phyloP scores from a whole-genome alignment of 106 monocot genomes.

The Allium sativum region DNA sequence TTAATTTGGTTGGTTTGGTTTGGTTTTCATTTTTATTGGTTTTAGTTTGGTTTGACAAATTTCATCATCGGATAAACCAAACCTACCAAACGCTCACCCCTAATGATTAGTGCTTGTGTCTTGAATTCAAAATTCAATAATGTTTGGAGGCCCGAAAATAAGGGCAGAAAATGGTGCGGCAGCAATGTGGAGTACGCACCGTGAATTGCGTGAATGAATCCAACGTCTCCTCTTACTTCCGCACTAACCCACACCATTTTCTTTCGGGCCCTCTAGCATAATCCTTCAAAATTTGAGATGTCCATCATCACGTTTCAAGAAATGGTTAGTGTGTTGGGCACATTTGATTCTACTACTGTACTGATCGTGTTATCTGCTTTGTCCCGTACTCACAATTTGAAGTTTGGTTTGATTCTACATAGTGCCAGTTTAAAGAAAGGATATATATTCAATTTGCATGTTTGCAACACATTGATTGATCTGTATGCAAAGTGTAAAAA shows the following conservation, averaged over 20 bases:
- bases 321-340: constrained; percentile 21
- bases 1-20: too few species aligned
- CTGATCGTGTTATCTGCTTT: constrained; percentile 32
- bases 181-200: too few species aligned
- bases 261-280: too few species aligned
- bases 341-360: constrained; percentile 35
- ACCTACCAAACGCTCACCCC: too few species aligned
- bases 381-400: constrained; percentile 19
- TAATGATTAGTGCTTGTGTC: constrained; percentile 19
- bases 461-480: constrained; percentile 48
- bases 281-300: constrained; percentile 12
- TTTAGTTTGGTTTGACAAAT: too few species aligned
- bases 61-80: too few species aligned
- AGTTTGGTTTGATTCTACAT: constrained; percentile 35
- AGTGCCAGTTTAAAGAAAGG: constrained; percentile 19
- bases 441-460: constrained; percentile 4
- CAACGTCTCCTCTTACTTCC: too few species aligned
- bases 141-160: too few species aligned
- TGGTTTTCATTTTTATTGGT: too few species aligned
- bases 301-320: constrained; percentile 12
- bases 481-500: constrained; percentile 60
- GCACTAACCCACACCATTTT: too few species aligned
- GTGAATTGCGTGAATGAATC: too few species aligned
- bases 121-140: constrained; percentile 12
- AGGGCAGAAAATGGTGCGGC: too few species aligned